These are phyloP conservation scores for Arabidopsis arenosa DNA, from an alignment of 345 rosid genomes.

Conservation along the genomic window DNA sequence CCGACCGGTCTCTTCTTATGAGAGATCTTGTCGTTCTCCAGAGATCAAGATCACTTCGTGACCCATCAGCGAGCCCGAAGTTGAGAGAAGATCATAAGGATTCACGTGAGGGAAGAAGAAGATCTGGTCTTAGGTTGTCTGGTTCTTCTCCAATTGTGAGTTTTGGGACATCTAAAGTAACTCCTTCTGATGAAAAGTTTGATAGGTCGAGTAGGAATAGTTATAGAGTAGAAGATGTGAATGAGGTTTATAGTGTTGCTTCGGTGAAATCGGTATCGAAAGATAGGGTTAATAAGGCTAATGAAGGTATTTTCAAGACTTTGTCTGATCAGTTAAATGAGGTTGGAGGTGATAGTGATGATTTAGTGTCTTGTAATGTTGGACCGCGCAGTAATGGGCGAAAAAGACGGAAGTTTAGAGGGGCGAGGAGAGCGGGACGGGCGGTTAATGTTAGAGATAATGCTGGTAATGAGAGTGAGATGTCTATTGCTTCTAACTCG, in stretches of 20 bases:
- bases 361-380: slow-evolving; percentile 66
- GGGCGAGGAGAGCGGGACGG: slow-evolving; percentile 57
- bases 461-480: slow-evolving; percentile 65
- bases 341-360: slow-evolving; percentile 67
- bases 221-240: slow-evolving; percentile 46
- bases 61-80: slow-evolving; percentile 95
- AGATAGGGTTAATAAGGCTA: slow-evolving; percentile 49
- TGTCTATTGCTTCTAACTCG: slow-evolving; percentile 82
- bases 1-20: slow-evolving; percentile 80
- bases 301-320: slow-evolving; percentile 54
- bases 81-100: slow-evolving; percentile 55
- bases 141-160: slow-evolving; percentile 60
- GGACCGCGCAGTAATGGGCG: slow-evolving; percentile 49
- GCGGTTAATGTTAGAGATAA: slow-evolving; percentile 51
- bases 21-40: slow-evolving; percentile 92
- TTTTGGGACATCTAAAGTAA: slow-evolving; percentile 64
- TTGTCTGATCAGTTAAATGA: slow-evolving; percentile 78
- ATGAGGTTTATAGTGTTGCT: slow-evolving; percentile 52
- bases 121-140: slow-evolving; percentile 66
- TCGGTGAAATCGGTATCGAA: slow-evolving; percentile 56
- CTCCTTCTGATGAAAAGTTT: slow-evolving; percentile 57
- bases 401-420: slow-evolving; percentile 73
- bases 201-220: slow-evolving; percentile 56
- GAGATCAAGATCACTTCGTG: slow-evolving; percentile 85
- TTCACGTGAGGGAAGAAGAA: slow-evolving; percentile 53